Base-by-base conservation (phyloP, 2,329 filamentous ascomycete species). In the Alternaria longipes region DNA sequence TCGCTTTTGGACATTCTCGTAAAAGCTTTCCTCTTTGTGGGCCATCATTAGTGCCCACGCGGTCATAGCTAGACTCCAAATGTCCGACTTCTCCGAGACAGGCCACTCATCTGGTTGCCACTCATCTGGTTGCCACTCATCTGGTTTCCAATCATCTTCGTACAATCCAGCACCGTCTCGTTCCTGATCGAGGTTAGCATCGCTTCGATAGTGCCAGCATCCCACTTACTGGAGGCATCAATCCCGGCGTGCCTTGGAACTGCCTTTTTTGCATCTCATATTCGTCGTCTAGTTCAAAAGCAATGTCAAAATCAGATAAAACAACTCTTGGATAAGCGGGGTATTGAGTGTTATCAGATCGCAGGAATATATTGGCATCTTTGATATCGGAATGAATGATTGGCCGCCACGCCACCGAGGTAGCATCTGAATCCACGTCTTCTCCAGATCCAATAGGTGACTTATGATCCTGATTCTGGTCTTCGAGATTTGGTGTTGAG, bases 221-320 rank as follows among this genome's bases (percentile, higher is more conserved):
- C 7, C 34, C 2, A 38, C 34, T 38, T 38, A n/a, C 34, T n/a
- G 34, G 34, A 38, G 14, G 34, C 34, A n/a, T 18, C 7, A 38
- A 38, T n/a, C 34, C 34, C 3, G 34, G 16, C 34, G 34, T 38
- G 34, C 34, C 34, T n/a, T 38, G 34, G n/a, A 8, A 0, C 7
- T 0, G 4, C 16, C 34, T 38, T 14, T 0, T 38, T 0, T n/a
- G 1, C 16, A 4, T 38, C 16, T 38, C 34, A 4, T 2, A 0
- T 18, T 38, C 16, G 1, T 18, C 16, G n/a, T 38, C 16, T n/a
- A 4, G 16, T 7, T 38, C 34, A 18, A 38, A 38, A 38, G 34
- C 34, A 6, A 38, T 38, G 34, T 38, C 34, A 4, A n/a, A 38
- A 18, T 38, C 34, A n/a, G 32, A 36, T 16, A n/a, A n/a, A 14